phyloP scores from a whole-genome alignment of 2,329 filamentous ascomycete genomes.

The Claviceps sp. region DNA sequence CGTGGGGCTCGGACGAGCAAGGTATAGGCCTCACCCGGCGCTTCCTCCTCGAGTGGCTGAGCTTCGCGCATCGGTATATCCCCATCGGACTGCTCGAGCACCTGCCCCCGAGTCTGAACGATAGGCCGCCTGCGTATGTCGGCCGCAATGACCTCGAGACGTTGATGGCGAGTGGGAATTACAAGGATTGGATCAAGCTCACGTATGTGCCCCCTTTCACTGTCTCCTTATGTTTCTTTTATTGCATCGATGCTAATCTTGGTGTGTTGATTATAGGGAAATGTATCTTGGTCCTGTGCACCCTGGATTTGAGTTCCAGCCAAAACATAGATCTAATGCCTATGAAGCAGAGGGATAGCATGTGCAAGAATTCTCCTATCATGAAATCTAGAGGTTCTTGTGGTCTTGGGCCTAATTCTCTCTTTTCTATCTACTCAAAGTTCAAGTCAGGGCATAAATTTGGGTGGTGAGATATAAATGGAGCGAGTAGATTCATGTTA shows the following conservation, averaged over 20 bases:
- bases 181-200: constrained; percentile 97
- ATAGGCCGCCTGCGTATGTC: constrained; percentile 71
- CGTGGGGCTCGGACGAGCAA: constrained; percentile 92
- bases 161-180: constrained; percentile 79
- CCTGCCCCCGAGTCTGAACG: constrained; percentile 77
- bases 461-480: too few relatives aligned
- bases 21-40: constrained; percentile 81
- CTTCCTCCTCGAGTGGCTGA: constrained; percentile 91
- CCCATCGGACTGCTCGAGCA: constrained; percentile 80
- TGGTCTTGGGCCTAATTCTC: too few relatives aligned
- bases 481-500: too few relatives aligned
- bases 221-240: background rate
- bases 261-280: constrained; percentile 44
- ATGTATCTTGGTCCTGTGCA: constrained; percentile 94
- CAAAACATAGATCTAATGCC: constrained; percentile 92
- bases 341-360: constrained; percentile 62
- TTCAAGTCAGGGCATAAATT: too few relatives aligned
- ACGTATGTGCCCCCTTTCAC: constrained; percentile 44
- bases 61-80: constrained; percentile 84
- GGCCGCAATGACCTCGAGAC: constrained; percentile 88
- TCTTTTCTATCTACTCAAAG: too few relatives aligned
- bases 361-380: too few relatives aligned
- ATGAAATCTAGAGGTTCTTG: too few relatives aligned
- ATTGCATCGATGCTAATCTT: background rate
- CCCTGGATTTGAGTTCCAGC: constrained; percentile 82